Base-by-base conservation (phyloP, 1,284 basidiomycete species). In the Ceratorhiza oryzae-sativae region DNA sequence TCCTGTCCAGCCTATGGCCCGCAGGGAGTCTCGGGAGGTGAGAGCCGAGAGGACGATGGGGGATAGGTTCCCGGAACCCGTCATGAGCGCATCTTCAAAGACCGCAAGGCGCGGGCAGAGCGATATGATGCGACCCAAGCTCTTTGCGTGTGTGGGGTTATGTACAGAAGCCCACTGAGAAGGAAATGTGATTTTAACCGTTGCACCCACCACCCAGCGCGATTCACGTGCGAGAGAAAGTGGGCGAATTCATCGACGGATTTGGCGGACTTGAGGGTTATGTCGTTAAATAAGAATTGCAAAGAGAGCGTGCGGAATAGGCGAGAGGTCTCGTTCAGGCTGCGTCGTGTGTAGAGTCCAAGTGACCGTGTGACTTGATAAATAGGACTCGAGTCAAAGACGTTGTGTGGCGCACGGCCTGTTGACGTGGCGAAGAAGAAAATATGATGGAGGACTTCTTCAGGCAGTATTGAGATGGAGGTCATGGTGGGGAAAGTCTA, bases 1-100 rank as follows among this genome's bases (percentile, higher is more conserved):
- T 13, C 51, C 65, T 4, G 65, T 68, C 65, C 65, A 68, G 6
- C 65, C 65, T 30, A 68, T 68, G 18, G 65, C 65, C 18, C 65
- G 34, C 15, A 68, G 39, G 15, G 65, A 68, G 18, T 41, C 34
- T 42, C 39, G 49, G 23, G 23, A 36, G 9, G n/a, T 39, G 23
- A 68, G 65, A n/a, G 51, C 65, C 39, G 49, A 51, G 25, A 68
- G 39, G 6, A 68, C 39, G 13, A 27, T 51, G 49, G 36, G 20
- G 6, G 65, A 15, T 6, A 42, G 15, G 30, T 49, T 30, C n/a
- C 65, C 65, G 18, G 65, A 32, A 20, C 65, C 65, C 18, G 65
- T 55, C 15, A 55, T 2, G 12, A 68, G 65, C 20, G 51, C 65
- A 23, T 56, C 65, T 34, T 68, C 65, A 25, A 55, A 68, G 23